Base-by-base conservation (phyloP, 768 basidiomycete species). In the Auricularia cornea region DNA sequence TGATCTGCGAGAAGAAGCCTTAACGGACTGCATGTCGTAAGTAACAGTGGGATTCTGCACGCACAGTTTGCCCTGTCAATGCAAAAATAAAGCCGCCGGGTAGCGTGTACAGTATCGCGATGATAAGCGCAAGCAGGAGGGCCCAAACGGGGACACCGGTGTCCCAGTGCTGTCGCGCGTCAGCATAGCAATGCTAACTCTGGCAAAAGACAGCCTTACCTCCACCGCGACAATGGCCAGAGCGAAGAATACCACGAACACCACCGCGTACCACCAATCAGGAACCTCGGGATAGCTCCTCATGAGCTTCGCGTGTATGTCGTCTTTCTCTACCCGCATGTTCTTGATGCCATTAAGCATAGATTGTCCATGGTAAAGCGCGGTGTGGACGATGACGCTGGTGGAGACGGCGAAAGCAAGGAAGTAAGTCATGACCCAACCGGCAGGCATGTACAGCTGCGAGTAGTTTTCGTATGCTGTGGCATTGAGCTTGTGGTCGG, bases 231-330 rank as follows among this genome's bases (percentile, higher is more conserved):
- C 66, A 44, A 81, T 71, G 5, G 73, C 72, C 11, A 79, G 51
- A 2, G 65, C 67, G 62, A 77, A 66, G 16, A 73, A 74, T 3
- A 74, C 60, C 23, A 71, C 65, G 23, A 76, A 67, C 20, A 77
- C 63, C 40, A 64, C 28, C 4, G 64, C 31, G 64, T 77, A 82
- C 80, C 80, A 81, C 54, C 54, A 57, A 31, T 33, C 44, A 3
- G 70, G 71, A 1, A 76, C 75, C 63, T 79, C 77, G 2, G 74
- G 76, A 68, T 82, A 82, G 12, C 71, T 66, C 52, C 71, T 64
- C 80, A 82, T 82, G 54, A 81, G 68, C 68, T 77, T 79, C 60
- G 75, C 70, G 65, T 82, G 81, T 23, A 82, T 72, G 63, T 82
- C 81, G 38, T 79, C 78, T 18, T 76, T 73, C 65, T 79, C 79